Evolutionary conservation across 768 basidiomycete genomes (phyloP), one percentile per base, ranked within the genome.

Genomic region (Candolleomyces efflorescens): DNA sequence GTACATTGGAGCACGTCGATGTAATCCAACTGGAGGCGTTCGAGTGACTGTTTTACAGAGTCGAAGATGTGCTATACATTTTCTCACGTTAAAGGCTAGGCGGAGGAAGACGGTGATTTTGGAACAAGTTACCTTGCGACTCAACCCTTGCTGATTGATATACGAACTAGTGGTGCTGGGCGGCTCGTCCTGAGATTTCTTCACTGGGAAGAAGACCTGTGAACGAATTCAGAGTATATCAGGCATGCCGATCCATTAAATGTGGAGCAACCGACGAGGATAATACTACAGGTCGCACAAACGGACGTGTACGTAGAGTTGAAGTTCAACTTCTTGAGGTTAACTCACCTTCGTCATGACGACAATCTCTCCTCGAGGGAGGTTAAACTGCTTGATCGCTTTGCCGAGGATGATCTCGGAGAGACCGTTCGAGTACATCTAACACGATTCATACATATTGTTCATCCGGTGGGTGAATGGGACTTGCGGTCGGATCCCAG

Each of bases 321-420:
- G n/a, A n/a, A n/a, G n/a, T n/a, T n/a, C n/a, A n/a, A n/a, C n/a
- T n/a, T n/a, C n/a, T n/a, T 18, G 23, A 23, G n/a, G n/a, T 41
- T 24, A 15, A 60, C 18, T 51, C 58, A 82, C 82, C 73, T 92
- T 91, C 48, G 90, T 89, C 75, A 92, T 79, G n/a, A 92, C 80
- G n/a, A 92, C 89, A 47, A 91, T 82, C 60, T 86, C 82, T 22
- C 87, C 85, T 2, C 89, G 81, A 13, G 88, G 87, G 6, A 89
- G 73, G 23, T 83, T 68, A 58, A 81, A 76, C 59, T 82, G 65
- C 64, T 86, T 87, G 72, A 92, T 84, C 1, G 83, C 87, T 62
- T 86, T 85, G 3, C 89, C 89, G 22, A 90, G 73, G 55, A 89
- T 78, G 52, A 80, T 65, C 66, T 92, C 90, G 0, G 84, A 85